Evolutionary conservation across 495 filamentous ascomycete species (phyloP).

Genomic region (Pseudevernia furfuracea): DNA sequence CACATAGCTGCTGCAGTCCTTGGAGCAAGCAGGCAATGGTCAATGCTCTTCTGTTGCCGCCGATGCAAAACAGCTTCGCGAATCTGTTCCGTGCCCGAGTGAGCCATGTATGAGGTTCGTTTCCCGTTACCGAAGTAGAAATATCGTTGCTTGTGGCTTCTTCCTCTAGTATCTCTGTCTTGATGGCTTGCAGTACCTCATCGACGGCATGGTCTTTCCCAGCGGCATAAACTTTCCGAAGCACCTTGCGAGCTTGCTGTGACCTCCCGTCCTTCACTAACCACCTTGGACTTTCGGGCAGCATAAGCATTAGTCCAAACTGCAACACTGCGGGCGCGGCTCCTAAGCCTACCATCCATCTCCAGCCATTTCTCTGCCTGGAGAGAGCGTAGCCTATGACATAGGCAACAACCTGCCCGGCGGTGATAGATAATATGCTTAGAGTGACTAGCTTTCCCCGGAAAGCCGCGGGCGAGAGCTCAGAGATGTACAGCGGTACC

Average conservation of each 20-base stretch:
- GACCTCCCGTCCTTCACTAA: slow-evolving; percentile 59
- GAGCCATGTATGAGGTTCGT: slow-evolving; percentile 21
- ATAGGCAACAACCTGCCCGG: slow-evolving; percentile 83
- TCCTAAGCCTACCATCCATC: slow-evolving; percentile 86
- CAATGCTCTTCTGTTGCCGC: slow-evolving; percentile 68
- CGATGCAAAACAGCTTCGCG: slow-evolving; percentile 48
- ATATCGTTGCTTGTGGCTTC: slow-evolving; percentile 36
- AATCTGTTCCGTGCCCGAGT: slow-evolving; percentile 35
- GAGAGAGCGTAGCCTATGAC: slow-evolving; percentile 61
- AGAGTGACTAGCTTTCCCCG: slow-evolving; percentile 73
- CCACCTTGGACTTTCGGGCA: slow-evolving; percentile 88
- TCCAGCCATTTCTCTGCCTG: slow-evolving; percentile 61
- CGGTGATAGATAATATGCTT: slow-evolving; percentile 70
- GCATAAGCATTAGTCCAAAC: slow-evolving; percentile 50
- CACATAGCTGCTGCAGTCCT: slow-evolving; percentile 81
- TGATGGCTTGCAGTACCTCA: slow-evolving; percentile 54
- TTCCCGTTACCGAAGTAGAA: slow-evolving; percentile 24
- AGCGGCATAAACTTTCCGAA: slow-evolving; percentile 55
- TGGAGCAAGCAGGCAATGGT: slow-evolving; percentile 80
- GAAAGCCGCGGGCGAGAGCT: slow-evolving; percentile 67
- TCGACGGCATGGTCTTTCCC: slow-evolving; percentile 40
- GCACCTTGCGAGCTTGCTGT: slow-evolving; percentile 51
- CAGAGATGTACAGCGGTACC: slow-evolving; percentile 73
- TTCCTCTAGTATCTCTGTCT: slow-evolving; percentile 63
- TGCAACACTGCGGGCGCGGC: slow-evolving; percentile 69